A percentile compares a stretch with the other conserved stretches of the same genome.
phyloP scores from a whole-genome alignment of 164 flowering plant genomes.

The Liriodendron chinense region DNA sequence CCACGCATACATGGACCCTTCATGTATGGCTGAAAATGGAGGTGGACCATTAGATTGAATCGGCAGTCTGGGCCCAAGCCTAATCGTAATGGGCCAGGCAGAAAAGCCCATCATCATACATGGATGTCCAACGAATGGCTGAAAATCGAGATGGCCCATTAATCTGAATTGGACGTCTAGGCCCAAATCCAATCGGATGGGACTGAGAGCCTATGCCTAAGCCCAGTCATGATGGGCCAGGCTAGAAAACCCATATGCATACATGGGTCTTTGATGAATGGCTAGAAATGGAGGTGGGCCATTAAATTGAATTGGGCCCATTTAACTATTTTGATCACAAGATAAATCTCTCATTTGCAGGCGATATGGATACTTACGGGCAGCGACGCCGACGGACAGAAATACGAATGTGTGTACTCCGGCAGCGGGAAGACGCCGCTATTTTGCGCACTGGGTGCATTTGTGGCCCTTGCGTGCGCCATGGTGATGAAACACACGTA shows the following conservation, averaged over 20 bases:
- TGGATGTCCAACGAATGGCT: no score
- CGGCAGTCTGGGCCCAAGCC: no score
- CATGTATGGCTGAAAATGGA: background rate
- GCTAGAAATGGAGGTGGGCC: background rate
- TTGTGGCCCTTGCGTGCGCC: constrained; percentile 54
- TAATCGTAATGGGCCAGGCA: no score
- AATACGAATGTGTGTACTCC: constrained; percentile 54
- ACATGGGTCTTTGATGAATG: background rate
- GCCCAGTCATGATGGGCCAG: no score
- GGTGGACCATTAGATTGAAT: no score
- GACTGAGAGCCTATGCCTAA: no score
- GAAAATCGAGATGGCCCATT: no score
- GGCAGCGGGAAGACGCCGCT: constrained; percentile 70
- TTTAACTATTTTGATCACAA: background rate
- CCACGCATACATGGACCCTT: background rate
- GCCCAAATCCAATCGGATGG: no score
- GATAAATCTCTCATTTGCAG: constrained; percentile 23
- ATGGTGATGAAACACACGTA: constrained; percentile 65
- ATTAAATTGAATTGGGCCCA: background rate
- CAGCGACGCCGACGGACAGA: constrained; percentile 18
- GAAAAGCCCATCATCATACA: no score
- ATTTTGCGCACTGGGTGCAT: constrained; percentile 53
- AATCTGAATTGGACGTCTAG: no score
- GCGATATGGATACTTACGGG: constrained; percentile 42
- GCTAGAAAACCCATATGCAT: background rate